Evolutionary conservation across 164 flowering plant genomes (phyloP).

Genomic region (Stephania japonica): DNA sequence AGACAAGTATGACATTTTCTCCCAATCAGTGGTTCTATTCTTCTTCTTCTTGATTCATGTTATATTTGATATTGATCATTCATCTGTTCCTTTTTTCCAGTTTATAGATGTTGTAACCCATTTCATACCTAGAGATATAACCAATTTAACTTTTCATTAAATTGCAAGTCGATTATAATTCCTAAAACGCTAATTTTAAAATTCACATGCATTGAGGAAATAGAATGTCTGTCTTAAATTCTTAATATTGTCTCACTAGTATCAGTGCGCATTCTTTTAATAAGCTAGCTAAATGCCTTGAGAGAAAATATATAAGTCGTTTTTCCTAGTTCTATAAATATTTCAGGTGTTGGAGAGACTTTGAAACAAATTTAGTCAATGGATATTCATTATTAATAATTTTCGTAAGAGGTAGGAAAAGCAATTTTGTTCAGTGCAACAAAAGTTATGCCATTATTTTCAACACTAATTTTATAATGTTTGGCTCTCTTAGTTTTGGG

Average conservation of each 20-base stretch:
- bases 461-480: not conserved
- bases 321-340: too few relatives aligned
- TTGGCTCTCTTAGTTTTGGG: not conserved
- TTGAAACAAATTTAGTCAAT: not conserved
- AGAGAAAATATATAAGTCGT: not conserved
- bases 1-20: conserved; percentile 45
- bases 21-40: not conserved
- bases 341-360: not conserved
- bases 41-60: not conserved
- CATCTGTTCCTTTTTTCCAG: not conserved
- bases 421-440: not conserved
- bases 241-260: too few relatives aligned
- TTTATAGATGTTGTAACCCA: not conserved
- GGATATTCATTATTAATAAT: not conserved
- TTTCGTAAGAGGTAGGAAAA: not conserved
- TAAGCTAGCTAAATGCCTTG: not conserved
- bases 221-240: not conserved
- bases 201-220: not conserved
- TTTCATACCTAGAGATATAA: not conserved
- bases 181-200: not conserved
- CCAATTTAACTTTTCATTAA: not conserved
- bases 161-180: not conserved
- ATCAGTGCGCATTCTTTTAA: too few relatives aligned
- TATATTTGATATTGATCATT: not conserved
- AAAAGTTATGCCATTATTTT: not conserved